Base-by-base conservation (phyloP, 2,329 filamentous ascomycete species). In the Monosporascus sp. region DNA sequence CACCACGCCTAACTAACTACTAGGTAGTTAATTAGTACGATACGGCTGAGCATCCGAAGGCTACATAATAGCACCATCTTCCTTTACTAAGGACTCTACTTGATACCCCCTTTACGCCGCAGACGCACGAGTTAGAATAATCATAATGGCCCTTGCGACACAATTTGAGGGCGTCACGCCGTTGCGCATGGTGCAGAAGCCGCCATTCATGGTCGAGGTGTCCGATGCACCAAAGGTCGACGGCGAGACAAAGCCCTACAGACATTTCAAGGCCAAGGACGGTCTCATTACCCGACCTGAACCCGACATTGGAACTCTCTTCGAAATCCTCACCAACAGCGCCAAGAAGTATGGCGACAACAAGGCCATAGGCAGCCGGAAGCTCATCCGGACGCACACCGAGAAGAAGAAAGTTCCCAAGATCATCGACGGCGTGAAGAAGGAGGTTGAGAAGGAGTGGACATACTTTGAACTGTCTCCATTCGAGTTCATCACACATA, bases 321-420 rank as follows among this genome's bases (percentile, higher is more conserved):
- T 85, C 73, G 89, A 95, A 64, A 82, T 96, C 59, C 77, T 96
- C 65, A 81, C 81, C 65, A 81, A 85, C 63, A 85, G 86, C 62
- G 86, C 87, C 44, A 77, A 76, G 51, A 72, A 80, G 55, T 86
- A 83, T 65, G 79, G 80, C 55, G 80, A 84, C 65, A 79, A 85
- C 65, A 78, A 81, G 55, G 85, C 85, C 55, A 77, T 89, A 56
- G 91, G 88, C 61, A 80, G 79, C 64, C 85, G 91, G 58, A 86
- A 82, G 69, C 79, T 96, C 54, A 71, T 96, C 72, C 79, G 86
- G 71, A 84, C 86, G 47, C 91, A 96, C 72, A 82, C 82, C 64
- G 91, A 96, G 78, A 86, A 81, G 62, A 96, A 93, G 78, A 94
- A 91, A 80, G 77, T 96, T 62, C 88, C 91, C 79, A 96, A 95